Evolutionary conservation across 495 filamentous ascomycete species (phyloP).

Genomic region (Tuber melanosporum): DNA sequence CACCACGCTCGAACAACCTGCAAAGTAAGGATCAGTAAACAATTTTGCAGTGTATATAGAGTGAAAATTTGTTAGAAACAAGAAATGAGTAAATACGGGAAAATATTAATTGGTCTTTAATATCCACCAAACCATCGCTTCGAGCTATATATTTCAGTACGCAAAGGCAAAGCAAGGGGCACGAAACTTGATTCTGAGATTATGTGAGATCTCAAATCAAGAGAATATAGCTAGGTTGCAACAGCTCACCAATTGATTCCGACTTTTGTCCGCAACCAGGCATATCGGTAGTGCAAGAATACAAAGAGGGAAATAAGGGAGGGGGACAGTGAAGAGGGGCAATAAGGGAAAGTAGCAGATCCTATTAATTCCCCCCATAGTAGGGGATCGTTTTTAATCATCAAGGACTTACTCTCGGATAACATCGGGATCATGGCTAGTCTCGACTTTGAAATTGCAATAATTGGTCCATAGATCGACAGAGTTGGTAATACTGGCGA

Average conservation of each 20-base stretch:
- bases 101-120: slow-evolving; percentile 37
- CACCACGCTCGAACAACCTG: slow-evolving; percentile 91
- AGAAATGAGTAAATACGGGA: slow-evolving; percentile 45
- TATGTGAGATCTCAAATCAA: slow-evolving; percentile 42
- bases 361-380: slow-evolving; percentile 58
- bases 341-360: slow-evolving; percentile 50
- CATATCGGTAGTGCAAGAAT: slow-evolving; percentile 34
- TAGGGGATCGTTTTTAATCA: slow-evolving; percentile 43
- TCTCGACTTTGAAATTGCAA: slow-evolving; percentile 95
- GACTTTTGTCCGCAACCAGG: slow-evolving; percentile 28
- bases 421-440: slow-evolving; percentile 84
- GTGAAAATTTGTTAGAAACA: slow-evolving; percentile 25
- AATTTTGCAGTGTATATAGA: slow-evolving; percentile 38
- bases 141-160: slow-evolving; percentile 24
- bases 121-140: slow-evolving; percentile 30
- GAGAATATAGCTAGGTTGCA: slow-evolving; percentile 39
- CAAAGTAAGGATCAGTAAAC: slow-evolving; percentile 51
- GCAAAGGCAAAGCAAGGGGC: slow-evolving; percentile 40
- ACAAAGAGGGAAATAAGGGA: slow-evolving; percentile 32
- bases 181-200: slow-evolving; percentile 41
- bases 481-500: slow-evolving; percentile 85
- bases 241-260: slow-evolving; percentile 42
- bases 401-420: slow-evolving; percentile 96
- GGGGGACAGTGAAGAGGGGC: slow-evolving; percentile 42
- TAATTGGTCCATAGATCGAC: slow-evolving; percentile 97